These are phyloP conservation scores for Austroboletus eburneus DNA, from an alignment of 768 basidiomycete species.

Conservation along the genomic window DNA sequence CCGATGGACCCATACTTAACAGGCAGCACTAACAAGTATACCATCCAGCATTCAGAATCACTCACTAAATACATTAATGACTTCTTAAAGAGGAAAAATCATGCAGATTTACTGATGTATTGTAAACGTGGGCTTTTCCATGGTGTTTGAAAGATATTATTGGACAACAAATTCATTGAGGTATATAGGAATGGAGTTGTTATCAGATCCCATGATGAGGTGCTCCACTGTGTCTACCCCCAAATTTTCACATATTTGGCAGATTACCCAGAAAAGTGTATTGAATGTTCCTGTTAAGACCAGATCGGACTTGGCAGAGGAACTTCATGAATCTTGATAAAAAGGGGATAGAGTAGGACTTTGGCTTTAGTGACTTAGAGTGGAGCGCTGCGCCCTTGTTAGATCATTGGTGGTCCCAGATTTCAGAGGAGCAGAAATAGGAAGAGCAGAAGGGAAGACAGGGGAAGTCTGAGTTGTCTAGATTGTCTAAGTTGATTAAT, in stretches of 20 bases:
- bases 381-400: too few species aligned
- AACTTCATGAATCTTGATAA: too few species aligned
- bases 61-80: not conserved
- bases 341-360: too few species aligned
- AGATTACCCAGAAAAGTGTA: slow-evolving; percentile 3
- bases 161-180: not conserved
- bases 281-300: not conserved
- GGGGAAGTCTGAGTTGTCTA: too few species aligned
- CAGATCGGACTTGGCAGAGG: too few species aligned
- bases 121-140: not conserved
- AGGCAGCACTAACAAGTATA: too few species aligned
- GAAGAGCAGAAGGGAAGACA: too few species aligned
- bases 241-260: not conserved
- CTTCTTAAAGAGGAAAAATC: not conserved
- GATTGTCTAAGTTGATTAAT: too few species aligned
- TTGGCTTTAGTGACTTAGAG: too few species aligned
- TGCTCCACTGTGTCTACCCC: not conserved
- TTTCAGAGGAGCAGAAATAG: too few species aligned
- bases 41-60: not conserved
- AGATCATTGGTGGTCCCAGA: too few species aligned
- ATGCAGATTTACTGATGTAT: not conserved
- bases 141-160: not conserved
- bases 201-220: not conserved
- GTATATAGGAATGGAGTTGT: not conserved
- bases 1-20: too few species aligned